Base-by-base conservation (phyloP, 192 early-diverging fungal genomes). In the Umbelopsis sp. region DNA sequence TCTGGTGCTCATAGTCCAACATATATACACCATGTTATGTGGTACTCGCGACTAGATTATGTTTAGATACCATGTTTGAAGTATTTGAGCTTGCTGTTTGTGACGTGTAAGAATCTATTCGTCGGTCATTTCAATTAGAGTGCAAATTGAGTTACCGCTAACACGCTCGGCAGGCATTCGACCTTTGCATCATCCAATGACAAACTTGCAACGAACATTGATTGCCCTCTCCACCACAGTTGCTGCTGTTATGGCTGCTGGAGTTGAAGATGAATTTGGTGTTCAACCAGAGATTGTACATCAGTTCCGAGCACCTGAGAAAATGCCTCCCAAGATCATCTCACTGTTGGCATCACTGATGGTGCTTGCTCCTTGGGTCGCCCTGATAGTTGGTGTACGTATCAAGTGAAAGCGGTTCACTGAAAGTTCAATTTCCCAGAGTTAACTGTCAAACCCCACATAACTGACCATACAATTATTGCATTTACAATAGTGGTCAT, bases 271-370 rank as follows among this genome's bases (percentile, higher is more conserved):
- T 46, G 68, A 73, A 21, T 76, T 66, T 71, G 77, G 65, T 44
- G 37, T 73, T 8, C 75, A 76, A 33, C 80, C 80, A 27, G 84
- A 86, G 55, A 86, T 86, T 47, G 69, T 82, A 66, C 84, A 86
- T 46, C 74, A 80, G 27, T 86, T 86, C 73, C 78, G 84, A 41
- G 49, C 78, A 65, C 78, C 74, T 48, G 78, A 82, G 44, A 83
- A 78, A 46, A 69, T 84, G 78, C 82, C 82, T 55, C 68, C 81
- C 46, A 55, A 48, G n/a, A 70, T 68, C 46, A 71, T 86, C 46
- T 83, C 82, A 2, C 68, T 74, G 13, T 21, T 77, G 4, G 81
- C 81, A 64, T 71, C 78, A 4, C 23, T 81, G 23, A 30, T 83
- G 7, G 72, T 77, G 30, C 74, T 86, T 41, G 35, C 80, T 9